Evolutionary conservation across 768 basidiomycete species (phyloP), one percentile per base, ranked within the genome.

Genomic region (Boletus vinaceobasis): DNA sequence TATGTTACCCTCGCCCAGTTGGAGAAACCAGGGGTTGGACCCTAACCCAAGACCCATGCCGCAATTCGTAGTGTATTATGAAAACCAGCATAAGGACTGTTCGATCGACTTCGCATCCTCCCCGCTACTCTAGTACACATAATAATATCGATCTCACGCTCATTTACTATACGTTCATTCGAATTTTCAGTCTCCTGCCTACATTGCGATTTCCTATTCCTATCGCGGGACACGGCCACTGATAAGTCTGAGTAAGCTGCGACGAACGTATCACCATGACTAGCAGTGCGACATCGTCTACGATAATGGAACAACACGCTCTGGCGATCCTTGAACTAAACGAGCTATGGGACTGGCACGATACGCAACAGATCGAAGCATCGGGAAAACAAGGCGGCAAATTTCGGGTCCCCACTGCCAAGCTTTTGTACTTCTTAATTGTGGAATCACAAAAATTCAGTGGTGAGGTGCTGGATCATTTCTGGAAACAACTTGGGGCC

Each of bases 161-260:
- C 59, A 2, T 40, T 66, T 65, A 66, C 44, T 31, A 43, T 67
- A 66, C 58, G 6, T 23, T 66, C 63, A n/a, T 65, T 65, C 37
- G 21, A 23, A 53, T 65, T 56, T 10, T 39, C 55, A 52, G 46
- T 56, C 15, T 47, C 36, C 6, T 60, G 50, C 43, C 32, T 46
- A 43, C 37, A 10, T 33, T 42, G 19, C 39, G 21, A 10, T 53
- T 52, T 15, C 14, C 47, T 29, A 29, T 52, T 17, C 48, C 13
- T 50, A 45, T 53, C 57, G n/a, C n/a, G n/a, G n/a, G n/a, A n/a
- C n/a, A n/a, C n/a, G n/a, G n/a, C n/a, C n/a, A n/a, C n/a, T n/a
- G n/a, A n/a, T n/a, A n/a, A n/a, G n/a, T n/a, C n/a, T n/a, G n/a
- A n/a, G n/a, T n/a, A n/a, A n/a, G n/a, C n/a, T n/a, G n/a, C n/a